Percentiles rank a stretch among this genome's conserved stretches.
Conservation (phyloP, 306 rosid species). For the Malus asiatica region DNA sequence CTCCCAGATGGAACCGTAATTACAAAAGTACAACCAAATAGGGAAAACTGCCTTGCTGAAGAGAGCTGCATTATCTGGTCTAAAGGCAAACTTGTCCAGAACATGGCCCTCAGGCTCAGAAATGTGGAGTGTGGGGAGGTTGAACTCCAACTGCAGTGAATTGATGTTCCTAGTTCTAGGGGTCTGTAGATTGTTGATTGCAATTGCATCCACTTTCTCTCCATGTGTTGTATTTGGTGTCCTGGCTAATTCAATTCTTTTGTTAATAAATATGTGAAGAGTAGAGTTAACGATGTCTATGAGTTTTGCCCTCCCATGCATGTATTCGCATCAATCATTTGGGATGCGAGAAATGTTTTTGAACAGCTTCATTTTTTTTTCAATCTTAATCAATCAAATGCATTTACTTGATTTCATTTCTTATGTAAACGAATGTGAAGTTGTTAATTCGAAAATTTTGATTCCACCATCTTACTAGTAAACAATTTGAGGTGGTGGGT, state of each 20-base stretch:
- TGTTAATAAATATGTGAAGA: neutral
- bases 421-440: neutral
- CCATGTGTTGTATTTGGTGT: neutral
- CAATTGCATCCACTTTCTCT: neutral
- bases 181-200: conserved; percentile 17
- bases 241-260: neutral
- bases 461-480: no score
- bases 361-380: neutral
- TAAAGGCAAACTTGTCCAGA: conserved; percentile 47
- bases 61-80: conserved; percentile 55
- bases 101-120: conserved; percentile 59
- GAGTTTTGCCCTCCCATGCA: neutral
- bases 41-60: conserved; percentile 64
- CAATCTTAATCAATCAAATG: no score
- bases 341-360: neutral
- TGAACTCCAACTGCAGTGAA: conserved; percentile 67
- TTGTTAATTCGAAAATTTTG: no score
- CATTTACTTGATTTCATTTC: no score
- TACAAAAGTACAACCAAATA: conserved; percentile 39
- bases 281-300: neutral
- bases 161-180: conserved; percentile 59
- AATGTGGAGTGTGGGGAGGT: conserved; percentile 76
- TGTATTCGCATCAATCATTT: neutral
- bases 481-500: no score
- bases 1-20: conserved; percentile 47